Percentiles rank a stretch among this genome's conserved stretches.
These are phyloP conservation scores for Aspergillus luchuensis DNA, from an alignment of 2,329 filamentous ascomycete genomes.

Conservation along the genomic window DNA sequence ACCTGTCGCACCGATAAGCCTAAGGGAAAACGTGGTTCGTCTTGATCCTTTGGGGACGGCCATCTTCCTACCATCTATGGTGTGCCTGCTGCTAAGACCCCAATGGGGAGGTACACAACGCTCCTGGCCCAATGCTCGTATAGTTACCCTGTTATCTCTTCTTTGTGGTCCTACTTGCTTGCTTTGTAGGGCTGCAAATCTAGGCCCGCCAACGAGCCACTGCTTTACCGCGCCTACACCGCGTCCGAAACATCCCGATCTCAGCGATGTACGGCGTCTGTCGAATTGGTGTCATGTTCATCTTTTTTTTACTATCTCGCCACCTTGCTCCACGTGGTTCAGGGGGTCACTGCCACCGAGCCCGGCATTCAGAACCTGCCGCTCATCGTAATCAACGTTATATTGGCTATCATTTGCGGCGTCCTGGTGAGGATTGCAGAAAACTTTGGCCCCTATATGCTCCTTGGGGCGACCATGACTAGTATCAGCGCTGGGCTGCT, in stretches of 20 bases:
- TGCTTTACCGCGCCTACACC: constrained; percentile 12
- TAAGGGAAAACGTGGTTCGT: background rate
- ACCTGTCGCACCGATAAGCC: constrained; percentile 34
- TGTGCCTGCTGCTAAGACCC: constrained; percentile 58
- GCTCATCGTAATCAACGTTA: constrained; percentile 2
- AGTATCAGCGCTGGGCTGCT: background rate
- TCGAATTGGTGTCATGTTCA: constrained; percentile 3
- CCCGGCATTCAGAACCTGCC: constrained; percentile 12
- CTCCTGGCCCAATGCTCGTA: constrained; percentile 51
- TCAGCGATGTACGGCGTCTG: constrained; percentile 12
- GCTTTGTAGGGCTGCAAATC: constrained; percentile 15
- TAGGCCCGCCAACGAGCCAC: constrained; percentile 11
- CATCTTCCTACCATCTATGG: constrained; percentile 54
- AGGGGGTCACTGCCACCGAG: background rate
- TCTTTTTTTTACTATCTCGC: constrained; percentile 20
- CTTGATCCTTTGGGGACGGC: constrained; percentile 51
- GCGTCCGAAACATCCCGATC: constrained; percentile 12
- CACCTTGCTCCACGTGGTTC: constrained; percentile 18
- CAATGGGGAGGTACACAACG: constrained; percentile 59
- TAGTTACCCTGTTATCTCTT: constrained; percentile 58
- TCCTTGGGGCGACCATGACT: background rate
- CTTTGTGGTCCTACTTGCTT: constrained; percentile 45
- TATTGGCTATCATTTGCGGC: background rate
- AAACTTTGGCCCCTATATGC: constrained; percentile 11
- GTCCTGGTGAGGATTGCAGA: constrained; percentile 5